Evolutionary conservation across 331 rosid species (phyloP).

Genomic region (Cydonia oblonga): DNA sequence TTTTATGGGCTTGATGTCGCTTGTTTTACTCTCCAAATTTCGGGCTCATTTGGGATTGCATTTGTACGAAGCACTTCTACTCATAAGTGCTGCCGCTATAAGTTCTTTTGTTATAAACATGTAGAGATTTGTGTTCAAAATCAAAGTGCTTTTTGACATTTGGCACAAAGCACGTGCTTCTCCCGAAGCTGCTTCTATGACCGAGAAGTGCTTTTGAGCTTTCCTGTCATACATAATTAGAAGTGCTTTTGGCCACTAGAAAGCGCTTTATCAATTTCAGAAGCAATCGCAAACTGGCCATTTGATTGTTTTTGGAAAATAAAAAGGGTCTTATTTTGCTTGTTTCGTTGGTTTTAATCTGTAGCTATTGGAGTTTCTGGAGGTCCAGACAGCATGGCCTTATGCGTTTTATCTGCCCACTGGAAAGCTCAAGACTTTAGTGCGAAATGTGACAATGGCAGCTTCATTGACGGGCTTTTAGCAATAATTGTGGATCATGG

Average conservation of each 20-base stretch:
- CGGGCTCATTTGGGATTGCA: background rate
- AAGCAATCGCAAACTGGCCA: background rate
- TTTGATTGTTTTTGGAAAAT: background rate
- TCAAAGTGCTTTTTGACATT: no score
- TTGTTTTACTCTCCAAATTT: background rate
- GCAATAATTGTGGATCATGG: conserved; percentile 82
- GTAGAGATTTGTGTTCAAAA: background rate
- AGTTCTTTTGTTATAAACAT: background rate
- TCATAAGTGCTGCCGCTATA: background rate
- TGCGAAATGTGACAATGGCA: conserved; percentile 27
- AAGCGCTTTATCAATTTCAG: background rate
- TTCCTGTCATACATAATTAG: background rate
- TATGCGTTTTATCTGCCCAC: conserved; percentile 39
- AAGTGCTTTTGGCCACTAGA: background rate
- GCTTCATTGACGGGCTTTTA: conserved; percentile 57
- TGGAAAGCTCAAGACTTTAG: conserved; percentile 57
- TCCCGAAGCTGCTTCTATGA: background rate
- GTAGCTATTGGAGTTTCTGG: conserved; percentile 94
- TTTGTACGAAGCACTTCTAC: no score
- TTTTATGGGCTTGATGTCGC: background rate
- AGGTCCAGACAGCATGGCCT: conserved; percentile 91
- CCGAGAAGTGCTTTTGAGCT: background rate
- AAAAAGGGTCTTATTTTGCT: background rate
- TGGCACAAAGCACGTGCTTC: background rate
- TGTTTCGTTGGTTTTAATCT: background rate